Evolutionary conservation across 345 rosid genomes (phyloP).

Genomic region (Gossypium stocksii): DNA sequence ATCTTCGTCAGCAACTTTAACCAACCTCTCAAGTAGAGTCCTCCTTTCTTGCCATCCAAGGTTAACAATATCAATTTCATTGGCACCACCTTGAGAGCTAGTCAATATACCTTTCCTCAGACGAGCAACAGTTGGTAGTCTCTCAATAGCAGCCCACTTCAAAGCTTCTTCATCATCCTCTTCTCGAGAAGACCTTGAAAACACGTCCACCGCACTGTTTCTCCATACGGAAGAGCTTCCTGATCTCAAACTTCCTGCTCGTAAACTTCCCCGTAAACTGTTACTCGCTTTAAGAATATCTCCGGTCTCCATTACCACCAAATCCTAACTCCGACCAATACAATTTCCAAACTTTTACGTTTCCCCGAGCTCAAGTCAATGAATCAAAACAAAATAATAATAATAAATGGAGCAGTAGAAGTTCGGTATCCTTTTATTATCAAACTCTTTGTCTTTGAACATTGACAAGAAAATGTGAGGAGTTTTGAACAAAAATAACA

Average conservation of each 20-base stretch:
- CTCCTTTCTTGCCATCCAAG: slow-evolving; percentile 37
- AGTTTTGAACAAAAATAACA: too few species aligned
- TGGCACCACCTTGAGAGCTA: slow-evolving; percentile 6
- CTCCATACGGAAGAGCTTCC: slow-evolving; percentile 32
- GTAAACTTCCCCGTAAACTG: slow-evolving; percentile 30
- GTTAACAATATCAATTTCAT: slow-evolving; percentile 29
- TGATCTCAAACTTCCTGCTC: slow-evolving; percentile 17
- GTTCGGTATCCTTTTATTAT: too few species aligned
- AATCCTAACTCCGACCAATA: background rate
- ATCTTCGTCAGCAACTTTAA: slow-evolving; percentile 35
- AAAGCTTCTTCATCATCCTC: slow-evolving; percentile 56
- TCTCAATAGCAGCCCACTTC: slow-evolving; percentile 55
- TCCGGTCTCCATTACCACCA: slow-evolving; percentile 28
- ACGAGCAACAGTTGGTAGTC: slow-evolving; percentile 42
- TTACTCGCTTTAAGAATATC: slow-evolving; percentile 37
- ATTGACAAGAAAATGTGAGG: too few species aligned
- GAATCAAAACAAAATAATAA: background rate
- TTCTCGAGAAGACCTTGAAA: slow-evolving; percentile 50
- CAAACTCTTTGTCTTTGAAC: too few species aligned
- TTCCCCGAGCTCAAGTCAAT: background rate
- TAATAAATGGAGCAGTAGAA: too few species aligned
- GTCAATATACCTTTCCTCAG: slow-evolving; percentile 36
- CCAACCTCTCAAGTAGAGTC: slow-evolving; percentile 29
- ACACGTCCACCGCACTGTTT: slow-evolving; percentile 34
- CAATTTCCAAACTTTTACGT: background rate